Evolutionary conservation across 129 eudicot genomes (phyloP).

Genomic region (Apium graveolens): DNA sequence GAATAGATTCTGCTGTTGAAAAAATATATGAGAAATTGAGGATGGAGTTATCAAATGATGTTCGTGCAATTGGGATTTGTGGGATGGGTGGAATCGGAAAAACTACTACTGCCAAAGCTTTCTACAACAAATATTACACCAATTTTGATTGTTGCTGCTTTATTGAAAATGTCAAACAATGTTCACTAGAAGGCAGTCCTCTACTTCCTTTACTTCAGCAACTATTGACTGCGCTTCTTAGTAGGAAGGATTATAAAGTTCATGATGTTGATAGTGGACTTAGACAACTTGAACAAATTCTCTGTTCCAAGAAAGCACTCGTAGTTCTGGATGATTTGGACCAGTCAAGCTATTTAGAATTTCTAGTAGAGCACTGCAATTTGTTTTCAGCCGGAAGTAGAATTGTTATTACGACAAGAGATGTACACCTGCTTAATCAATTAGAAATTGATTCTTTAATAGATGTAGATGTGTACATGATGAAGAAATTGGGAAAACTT

Average conservation of each 20-base stretch:
- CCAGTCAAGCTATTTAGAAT: not conserved
- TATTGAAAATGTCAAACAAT: constrained; percentile 10
- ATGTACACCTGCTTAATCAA: constrained; percentile 13
- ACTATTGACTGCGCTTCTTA: not conserved
- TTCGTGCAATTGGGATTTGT: not conserved
- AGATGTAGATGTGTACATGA: constrained; percentile 12
- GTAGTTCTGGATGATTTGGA: constrained; percentile 8
- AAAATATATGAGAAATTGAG: not conserved
- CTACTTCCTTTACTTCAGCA: not conserved
- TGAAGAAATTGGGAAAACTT: not conserved
- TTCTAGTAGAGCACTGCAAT: not conserved
- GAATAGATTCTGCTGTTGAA: not conserved
- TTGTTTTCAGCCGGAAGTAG: constrained; percentile 25
- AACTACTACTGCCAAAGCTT: constrained; percentile 3
- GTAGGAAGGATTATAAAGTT: not conserved
- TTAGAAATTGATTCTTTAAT: not conserved
- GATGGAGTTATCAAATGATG: not conserved
- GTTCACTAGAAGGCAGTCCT: not conserved
- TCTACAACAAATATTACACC: not conserved
- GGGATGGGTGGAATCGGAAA: constrained; percentile 34
- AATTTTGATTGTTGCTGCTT: not conserved
- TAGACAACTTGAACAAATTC: not conserved
- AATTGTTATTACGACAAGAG: constrained; percentile 22
- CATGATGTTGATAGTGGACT: not conserved
- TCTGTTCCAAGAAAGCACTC: not conserved